Evolutionary conservation across 306 rosid genomes (phyloP).

Genomic region (Cercis canadensis): DNA sequence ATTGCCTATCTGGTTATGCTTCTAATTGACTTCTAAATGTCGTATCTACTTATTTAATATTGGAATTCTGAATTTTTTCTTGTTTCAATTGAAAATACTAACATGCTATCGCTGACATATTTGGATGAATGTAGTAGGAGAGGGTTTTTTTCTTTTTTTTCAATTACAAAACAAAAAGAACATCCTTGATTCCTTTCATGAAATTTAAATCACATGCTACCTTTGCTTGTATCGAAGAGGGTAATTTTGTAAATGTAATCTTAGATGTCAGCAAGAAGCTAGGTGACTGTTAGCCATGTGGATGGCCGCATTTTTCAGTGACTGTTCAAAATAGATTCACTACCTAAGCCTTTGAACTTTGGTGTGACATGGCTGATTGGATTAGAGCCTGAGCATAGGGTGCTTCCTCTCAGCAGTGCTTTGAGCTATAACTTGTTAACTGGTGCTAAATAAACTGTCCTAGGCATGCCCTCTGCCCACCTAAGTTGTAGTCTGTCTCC

Average conservation of each 20-base stretch:
- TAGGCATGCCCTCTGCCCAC: not conserved
- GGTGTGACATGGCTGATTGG: slow-evolving; percentile 1
- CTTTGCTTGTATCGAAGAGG: not conserved
- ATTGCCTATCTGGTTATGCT: slow-evolving; percentile 15
- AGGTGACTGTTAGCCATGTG: not conserved
- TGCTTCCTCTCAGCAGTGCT: not conserved
- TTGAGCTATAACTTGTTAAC: slow-evolving; percentile 7
- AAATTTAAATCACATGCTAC: not conserved
- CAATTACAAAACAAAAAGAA: not conserved
- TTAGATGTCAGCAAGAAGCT: slow-evolving; percentile 18
- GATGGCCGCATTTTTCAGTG: not conserved
- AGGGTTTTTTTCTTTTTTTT: not conserved
- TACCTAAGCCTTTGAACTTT: slow-evolving; percentile 7
- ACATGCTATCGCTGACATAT: not conserved
- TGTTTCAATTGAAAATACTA: slow-evolving; percentile 23
- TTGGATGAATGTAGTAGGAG: not conserved
- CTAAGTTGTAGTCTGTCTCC: not conserved
- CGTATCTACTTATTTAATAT: slow-evolving; percentile 21
- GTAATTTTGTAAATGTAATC: slow-evolving; percentile 2
- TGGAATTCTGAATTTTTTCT: slow-evolving; percentile 9
- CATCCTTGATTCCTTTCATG: not conserved
- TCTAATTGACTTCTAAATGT: slow-evolving; percentile 19
- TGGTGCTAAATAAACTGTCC: slow-evolving; percentile 5
- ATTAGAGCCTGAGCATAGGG: slow-evolving; percentile 1
- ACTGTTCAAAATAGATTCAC: slow-evolving; percentile 5